A percentile compares a stretch with the other conserved stretches of the same genome.
phyloP scores from a whole-genome alignment of 2,329 filamentous ascomycete species.

The Cryphonectria parasitica region DNA sequence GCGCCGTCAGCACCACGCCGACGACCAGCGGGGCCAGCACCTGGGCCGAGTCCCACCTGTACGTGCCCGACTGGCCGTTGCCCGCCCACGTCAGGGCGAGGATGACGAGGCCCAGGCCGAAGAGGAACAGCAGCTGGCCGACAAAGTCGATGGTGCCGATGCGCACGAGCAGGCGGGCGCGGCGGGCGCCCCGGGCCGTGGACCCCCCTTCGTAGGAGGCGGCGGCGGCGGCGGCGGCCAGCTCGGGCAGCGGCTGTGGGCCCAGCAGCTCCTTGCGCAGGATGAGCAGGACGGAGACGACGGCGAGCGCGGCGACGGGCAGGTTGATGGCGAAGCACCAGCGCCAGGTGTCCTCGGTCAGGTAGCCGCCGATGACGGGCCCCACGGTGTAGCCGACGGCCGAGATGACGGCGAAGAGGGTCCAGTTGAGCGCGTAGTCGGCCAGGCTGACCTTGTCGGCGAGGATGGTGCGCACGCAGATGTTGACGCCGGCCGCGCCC shows the following conservation, averaged over 20 bases:
- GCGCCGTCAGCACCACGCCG: slow-evolving; percentile 45
- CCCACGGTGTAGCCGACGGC: slow-evolving; percentile 64
- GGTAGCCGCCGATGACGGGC: slow-evolving; percentile 63
- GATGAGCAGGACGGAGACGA: slow-evolving; percentile 59
- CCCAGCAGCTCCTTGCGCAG: slow-evolving; percentile 63
- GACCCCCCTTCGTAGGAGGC: slow-evolving; percentile 30
- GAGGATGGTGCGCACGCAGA: slow-evolving; percentile 64
- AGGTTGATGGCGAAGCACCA: slow-evolving; percentile 70
- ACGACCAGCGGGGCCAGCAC: slow-evolving; percentile 54
- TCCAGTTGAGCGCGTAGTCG: slow-evolving; percentile 66
- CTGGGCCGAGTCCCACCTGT: slow-evolving; percentile 53
- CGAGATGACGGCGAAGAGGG: slow-evolving; percentile 62
- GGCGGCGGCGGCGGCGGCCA: slow-evolving; percentile 41
- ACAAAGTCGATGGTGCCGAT: slow-evolving; percentile 60
- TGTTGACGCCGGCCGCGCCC: slow-evolving; percentile 63
- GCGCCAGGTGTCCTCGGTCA: slow-evolving; percentile 61
- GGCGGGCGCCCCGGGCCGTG: slow-evolving; percentile 22
- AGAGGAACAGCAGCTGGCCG: slow-evolving; percentile 60
- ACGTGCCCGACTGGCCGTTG: slow-evolving; percentile 41
- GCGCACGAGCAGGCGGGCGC: slow-evolving; percentile 45
- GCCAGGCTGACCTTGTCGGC: slow-evolving; percentile 65
- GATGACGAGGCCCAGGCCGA: slow-evolving; percentile 57
- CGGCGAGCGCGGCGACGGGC: slow-evolving; percentile 56
- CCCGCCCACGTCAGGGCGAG: slow-evolving; percentile 61
- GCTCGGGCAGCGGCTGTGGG: slow-evolving; percentile 51